Base-by-base conservation (phyloP, 1,284 basidiomycete species). In the Trichosporon sp. region DNA sequence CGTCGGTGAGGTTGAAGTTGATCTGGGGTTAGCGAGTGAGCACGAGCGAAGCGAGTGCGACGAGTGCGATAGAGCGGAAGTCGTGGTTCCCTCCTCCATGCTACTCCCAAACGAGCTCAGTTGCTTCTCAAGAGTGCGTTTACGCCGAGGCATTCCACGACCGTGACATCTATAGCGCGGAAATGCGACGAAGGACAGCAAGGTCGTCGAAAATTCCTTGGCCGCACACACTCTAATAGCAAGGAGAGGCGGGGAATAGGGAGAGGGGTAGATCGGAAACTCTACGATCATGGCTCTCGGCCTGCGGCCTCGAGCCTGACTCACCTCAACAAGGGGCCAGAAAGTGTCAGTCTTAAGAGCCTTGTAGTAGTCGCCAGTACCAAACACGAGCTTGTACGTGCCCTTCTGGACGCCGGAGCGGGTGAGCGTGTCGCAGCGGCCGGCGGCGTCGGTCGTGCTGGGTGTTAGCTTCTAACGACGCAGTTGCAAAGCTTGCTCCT, bases 321-420 rank as follows among this genome's bases (percentile, higher is more conserved):
- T 70, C 58, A 78, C 77, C 61, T 65, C 74, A 34, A 77, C 73
- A 10, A 87, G 87, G 1, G 93, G 93, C 81, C 93, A 95, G 74
- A 96, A 95, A 16, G 87, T 89, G 62, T 85, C 81, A 54, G 87
- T 83, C 2, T 82, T 83, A 0, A 83, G 84, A 23, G 74, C 78
- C 32, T 87, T 86, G 75, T 95, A 95, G 77, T 95, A 95, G 5
- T 87, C 85, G 63, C 88, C 89, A 0, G 89, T 91, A 74, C 86
- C 86, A 83, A 96, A 95, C 5, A 87, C 83, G 71, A 95, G 86
- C 81, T 91, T 93, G 82, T 95, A 95, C 2, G 86, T 80, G 1
- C 88, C 88, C 16, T 85, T 82, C n/a, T 82, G 78, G 4, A 66
- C 67, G 23, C 75, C 75, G 87, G 83, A 19, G 85, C 83, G 66